phyloP scores from a whole-genome alignment of 345 rosid genomes.

The Turnera subulata region DNA sequence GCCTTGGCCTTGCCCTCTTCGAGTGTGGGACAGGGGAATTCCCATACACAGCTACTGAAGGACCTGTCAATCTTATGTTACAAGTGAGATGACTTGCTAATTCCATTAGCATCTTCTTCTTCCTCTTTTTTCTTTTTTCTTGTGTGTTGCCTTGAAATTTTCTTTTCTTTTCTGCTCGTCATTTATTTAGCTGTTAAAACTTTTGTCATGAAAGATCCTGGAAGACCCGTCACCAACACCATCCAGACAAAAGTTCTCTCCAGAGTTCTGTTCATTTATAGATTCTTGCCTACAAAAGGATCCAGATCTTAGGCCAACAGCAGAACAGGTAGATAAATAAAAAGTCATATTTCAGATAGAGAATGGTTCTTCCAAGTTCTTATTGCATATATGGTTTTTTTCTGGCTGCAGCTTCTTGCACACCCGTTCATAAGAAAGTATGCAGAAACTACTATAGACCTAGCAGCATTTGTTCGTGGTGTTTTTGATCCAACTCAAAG shows the following conservation, averaged over 20 bases:
- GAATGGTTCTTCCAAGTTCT: constrained; percentile 3
- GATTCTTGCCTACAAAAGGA: constrained; percentile 86
- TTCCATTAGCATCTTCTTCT: background rate
- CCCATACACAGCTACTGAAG: constrained; percentile 80
- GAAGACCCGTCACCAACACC: constrained; percentile 96
- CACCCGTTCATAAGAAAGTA: constrained; percentile 83
- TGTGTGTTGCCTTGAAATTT: constrained; percentile 7
- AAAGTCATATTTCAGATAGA: too few species aligned
- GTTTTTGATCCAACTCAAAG: constrained; percentile 83
- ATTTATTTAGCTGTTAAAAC: constrained; percentile 5
- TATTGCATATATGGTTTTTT: constrained; percentile 18
- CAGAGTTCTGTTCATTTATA: constrained; percentile 86
- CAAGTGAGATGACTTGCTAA: constrained; percentile 47
- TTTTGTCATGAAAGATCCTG: constrained; percentile 54
- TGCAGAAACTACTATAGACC: constrained; percentile 50
- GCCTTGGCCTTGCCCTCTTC: constrained; percentile 90
- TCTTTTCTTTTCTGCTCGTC: background rate
- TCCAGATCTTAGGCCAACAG: constrained; percentile 80
- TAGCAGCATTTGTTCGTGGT: constrained; percentile 67
- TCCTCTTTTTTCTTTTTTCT: background rate
- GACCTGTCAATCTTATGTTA: constrained; percentile 91
- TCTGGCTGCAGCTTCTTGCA: constrained; percentile 64
- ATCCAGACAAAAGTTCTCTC: constrained; percentile 54
- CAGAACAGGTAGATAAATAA: constrained; percentile 60
- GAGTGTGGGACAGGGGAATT: constrained; percentile 97